Conservation (phyloP, 305 asterid species). For the Fraxinus angustifolia region DNA sequence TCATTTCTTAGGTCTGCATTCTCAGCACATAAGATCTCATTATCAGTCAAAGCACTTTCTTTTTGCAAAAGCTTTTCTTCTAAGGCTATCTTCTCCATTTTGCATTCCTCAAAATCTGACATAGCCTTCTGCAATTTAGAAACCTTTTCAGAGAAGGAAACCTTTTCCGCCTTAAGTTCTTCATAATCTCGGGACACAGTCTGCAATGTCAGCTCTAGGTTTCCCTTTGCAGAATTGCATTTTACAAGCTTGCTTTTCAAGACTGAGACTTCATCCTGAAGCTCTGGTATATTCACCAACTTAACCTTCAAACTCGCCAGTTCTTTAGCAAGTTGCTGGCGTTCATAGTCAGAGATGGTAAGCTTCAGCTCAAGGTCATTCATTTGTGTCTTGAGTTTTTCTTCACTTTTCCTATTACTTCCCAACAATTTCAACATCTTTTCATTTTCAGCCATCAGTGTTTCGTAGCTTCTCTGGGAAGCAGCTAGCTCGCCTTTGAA, state of each 20-base stretch:
- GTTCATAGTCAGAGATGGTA: conserved; percentile 62
- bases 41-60: conserved; percentile 48
- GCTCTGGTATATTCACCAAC: conserved; percentile 44
- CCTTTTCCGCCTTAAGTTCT: conserved; percentile 53
- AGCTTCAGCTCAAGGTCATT: conserved; percentile 74
- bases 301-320: conserved; percentile 42
- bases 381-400: conserved; percentile 50
- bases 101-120: conserved; percentile 60
- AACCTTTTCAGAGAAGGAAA: conserved; percentile 35
- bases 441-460: conserved; percentile 49
- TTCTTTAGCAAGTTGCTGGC: conserved; percentile 61
- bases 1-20: conserved; percentile 44
- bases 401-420: conserved; percentile 55
- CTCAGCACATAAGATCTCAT: conserved; percentile 38
- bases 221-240: conserved; percentile 45
- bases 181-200: conserved; percentile 42
- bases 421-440: conserved; percentile 39
- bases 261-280: conserved; percentile 49
- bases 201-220: conserved; percentile 41
- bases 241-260: conserved; percentile 43
- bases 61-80: conserved; percentile 55
- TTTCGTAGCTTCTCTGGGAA: conserved; percentile 33
- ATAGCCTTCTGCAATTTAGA: conserved; percentile 36
- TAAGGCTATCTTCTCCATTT: conserved; percentile 33
- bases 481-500: conserved; percentile 40